Percentiles rank a stretch among this genome's conserved stretches.
phyloP scores from a whole-genome alignment of 2,329 filamentous ascomycete genomes.

The Neofusicoccum kwambonambiense region DNA sequence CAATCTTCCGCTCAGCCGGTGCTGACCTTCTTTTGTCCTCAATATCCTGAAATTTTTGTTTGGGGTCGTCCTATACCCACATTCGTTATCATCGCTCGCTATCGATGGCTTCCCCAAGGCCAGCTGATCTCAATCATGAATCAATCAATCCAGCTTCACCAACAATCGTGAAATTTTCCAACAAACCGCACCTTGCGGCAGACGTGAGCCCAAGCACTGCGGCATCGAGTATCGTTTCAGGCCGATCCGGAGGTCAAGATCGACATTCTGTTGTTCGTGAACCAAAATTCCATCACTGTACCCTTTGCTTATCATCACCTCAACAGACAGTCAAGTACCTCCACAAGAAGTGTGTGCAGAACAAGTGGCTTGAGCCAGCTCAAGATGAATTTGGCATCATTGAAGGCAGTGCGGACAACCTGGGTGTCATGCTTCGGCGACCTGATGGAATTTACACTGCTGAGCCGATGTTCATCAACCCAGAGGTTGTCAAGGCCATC shows the following conservation, averaged over 20 bases:
- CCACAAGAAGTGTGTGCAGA: constrained; percentile 26
- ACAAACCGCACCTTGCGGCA: not conserved
- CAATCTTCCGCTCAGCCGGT: not conserved
- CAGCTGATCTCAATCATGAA: not conserved
- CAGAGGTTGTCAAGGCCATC: constrained; percentile 38
- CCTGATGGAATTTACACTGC: constrained; percentile 40
- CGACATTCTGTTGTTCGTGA: constrained; percentile 26
- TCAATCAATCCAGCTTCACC: not conserved
- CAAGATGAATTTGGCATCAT: constrained; percentile 29
- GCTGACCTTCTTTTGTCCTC: not conserved
- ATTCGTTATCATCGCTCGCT: not conserved
- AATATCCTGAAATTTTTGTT: not conserved
- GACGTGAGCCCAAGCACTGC: constrained; percentile 21
- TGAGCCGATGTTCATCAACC: constrained; percentile 38
- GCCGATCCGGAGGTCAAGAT: constrained; percentile 25
- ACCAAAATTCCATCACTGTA: not conserved
- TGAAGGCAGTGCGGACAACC: constrained; percentile 24
- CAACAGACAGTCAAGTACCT: constrained; percentile 32
- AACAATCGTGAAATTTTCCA: not conserved
- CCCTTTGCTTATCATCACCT: not conserved
- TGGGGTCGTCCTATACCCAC: not conserved
- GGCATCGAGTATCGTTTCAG: constrained; percentile 26
- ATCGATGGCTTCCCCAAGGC: not conserved
- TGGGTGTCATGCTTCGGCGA: constrained; percentile 18
- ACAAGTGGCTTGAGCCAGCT: constrained; percentile 30